phyloP scores from a whole-genome alignment of 164 flowering plant genomes.

The Vitis amurensis region DNA sequence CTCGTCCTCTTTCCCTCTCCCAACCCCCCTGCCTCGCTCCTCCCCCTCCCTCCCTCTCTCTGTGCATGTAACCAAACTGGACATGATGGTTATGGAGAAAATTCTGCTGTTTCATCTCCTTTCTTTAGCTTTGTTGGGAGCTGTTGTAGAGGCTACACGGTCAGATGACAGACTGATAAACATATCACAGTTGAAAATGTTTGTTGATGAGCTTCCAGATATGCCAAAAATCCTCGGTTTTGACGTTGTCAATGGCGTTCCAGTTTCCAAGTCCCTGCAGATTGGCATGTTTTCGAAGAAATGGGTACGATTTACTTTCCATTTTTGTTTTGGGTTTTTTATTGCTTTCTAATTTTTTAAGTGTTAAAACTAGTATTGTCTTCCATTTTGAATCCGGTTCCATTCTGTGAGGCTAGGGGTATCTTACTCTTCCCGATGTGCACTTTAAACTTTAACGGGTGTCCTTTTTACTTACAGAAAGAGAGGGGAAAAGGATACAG shows the following conservation, averaged over 20 bases:
- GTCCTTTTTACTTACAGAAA: too few species aligned
- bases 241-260: slow-evolving; percentile 35
- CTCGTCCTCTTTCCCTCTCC: too few species aligned
- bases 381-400: not conserved
- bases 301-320: slow-evolving; percentile 50
- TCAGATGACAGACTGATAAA: slow-evolving; percentile 24
- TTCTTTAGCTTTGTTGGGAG: not conserved
- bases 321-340: not conserved
- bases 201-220: slow-evolving; percentile 77
- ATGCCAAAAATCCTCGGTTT: slow-evolving; percentile 67
- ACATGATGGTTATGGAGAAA: not conserved
- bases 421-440: too few species aligned
- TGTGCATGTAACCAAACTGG: not conserved
- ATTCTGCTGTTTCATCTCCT: not conserved
- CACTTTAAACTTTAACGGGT: too few species aligned
- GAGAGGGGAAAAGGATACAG: too few species aligned
- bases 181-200: slow-evolving; percentile 52
- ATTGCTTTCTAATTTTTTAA: not conserved
- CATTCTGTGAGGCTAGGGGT: too few species aligned
- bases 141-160: not conserved
- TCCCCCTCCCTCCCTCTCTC: not conserved
- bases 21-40: too few species aligned
- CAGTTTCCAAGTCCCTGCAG: slow-evolving; percentile 29
- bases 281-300: slow-evolving; percentile 75
- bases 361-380: not conserved